phyloP scores from a whole-genome alignment of 108 stramenopile species.

The Stephanodiscus triporus region DNA sequence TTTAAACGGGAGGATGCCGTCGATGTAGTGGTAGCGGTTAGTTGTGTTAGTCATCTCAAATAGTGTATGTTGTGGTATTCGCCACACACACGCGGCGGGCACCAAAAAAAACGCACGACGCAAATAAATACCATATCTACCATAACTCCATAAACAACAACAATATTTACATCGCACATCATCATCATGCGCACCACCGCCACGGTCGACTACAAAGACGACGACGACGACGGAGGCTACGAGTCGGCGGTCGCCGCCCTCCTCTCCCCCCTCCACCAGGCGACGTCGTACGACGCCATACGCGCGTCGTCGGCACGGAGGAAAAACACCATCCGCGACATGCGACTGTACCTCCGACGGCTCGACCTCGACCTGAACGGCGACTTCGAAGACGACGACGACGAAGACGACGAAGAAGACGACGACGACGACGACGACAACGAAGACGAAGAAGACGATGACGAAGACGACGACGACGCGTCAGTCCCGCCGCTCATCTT shows the following conservation, averaged over 20 bases:
- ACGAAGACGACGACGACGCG: background rate
- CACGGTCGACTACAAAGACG: too few species aligned
- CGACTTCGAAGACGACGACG: background rate
- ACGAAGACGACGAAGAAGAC: background rate
- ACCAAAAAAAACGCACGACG: too few species aligned
- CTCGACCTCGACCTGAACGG: conserved; percentile 41
- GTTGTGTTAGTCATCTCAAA: too few species aligned
- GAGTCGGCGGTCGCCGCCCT: conserved; percentile 64
- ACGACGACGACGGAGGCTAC: conserved; percentile 26
- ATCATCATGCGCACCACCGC: too few species aligned
- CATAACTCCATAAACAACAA: too few species aligned
- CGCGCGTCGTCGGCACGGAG: conserved; percentile 53
- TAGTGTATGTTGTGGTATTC: too few species aligned
- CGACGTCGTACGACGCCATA: conserved; percentile 54
- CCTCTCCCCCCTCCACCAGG: conserved; percentile 67
- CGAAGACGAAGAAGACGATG: background rate
- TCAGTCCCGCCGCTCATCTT: conserved; percentile 47
- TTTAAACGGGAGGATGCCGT: too few species aligned
- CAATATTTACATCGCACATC: too few species aligned
- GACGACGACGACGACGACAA: background rate
- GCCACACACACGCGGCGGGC: too few species aligned
- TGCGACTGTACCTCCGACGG: conserved; percentile 64
- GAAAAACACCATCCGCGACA: conserved; percentile 62
- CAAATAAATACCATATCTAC: too few species aligned
- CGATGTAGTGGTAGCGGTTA: too few species aligned